Percentiles rank a stretch among this genome's conserved stretches.
phyloP scores from a whole-genome alignment of 1,139 yeast genomes.

The Nakaseomyces delphensis region DNA sequence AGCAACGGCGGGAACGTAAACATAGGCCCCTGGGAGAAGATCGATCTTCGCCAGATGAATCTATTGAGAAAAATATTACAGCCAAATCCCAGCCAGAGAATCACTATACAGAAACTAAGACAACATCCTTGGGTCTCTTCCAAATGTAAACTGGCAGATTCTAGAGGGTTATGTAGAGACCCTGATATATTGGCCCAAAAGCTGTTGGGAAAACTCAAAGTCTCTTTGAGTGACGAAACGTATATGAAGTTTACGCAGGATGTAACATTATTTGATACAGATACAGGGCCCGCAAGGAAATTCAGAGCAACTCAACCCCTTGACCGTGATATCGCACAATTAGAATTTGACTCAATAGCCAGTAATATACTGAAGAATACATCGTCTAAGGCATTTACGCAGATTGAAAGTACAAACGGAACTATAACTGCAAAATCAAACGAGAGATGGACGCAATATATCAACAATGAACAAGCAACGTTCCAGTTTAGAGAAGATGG shows the following conservation, averaged over 20 bases:
- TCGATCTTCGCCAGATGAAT: slow-evolving; percentile 41
- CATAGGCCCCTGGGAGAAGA: slow-evolving; percentile 44
- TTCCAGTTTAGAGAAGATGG: slow-evolving; percentile 22
- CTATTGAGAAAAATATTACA: slow-evolving; percentile 44
- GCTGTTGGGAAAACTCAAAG: slow-evolving; percentile 38
- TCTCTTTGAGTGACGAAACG: slow-evolving; percentile 41
- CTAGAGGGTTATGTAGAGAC: slow-evolving; percentile 42
- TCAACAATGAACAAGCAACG: slow-evolving; percentile 25
- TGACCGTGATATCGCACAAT: slow-evolving; percentile 20
- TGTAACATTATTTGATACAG: slow-evolving; percentile 7
- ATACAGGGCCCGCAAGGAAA: neutral
- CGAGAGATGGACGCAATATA: slow-evolving; percentile 19
- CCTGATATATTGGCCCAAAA: slow-evolving; percentile 39
- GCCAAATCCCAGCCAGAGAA: slow-evolving; percentile 38
- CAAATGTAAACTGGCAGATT: slow-evolving; percentile 36
- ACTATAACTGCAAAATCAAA: slow-evolving; percentile 14
- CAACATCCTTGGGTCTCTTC: slow-evolving; percentile 46
- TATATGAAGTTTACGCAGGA: slow-evolving; percentile 29
- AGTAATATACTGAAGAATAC: neutral
- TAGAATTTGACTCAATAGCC: slow-evolving; percentile 18
- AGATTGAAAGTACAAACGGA: slow-evolving; percentile 8
- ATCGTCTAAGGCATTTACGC: slow-evolving; percentile 19
- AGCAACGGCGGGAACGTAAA: slow-evolving; percentile 38
- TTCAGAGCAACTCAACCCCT: slow-evolving; percentile 26
- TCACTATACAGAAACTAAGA: slow-evolving; percentile 35